Evolutionary conservation across 306 rosid species (phyloP).

Genomic region (Trifolium subterraneum): DNA sequence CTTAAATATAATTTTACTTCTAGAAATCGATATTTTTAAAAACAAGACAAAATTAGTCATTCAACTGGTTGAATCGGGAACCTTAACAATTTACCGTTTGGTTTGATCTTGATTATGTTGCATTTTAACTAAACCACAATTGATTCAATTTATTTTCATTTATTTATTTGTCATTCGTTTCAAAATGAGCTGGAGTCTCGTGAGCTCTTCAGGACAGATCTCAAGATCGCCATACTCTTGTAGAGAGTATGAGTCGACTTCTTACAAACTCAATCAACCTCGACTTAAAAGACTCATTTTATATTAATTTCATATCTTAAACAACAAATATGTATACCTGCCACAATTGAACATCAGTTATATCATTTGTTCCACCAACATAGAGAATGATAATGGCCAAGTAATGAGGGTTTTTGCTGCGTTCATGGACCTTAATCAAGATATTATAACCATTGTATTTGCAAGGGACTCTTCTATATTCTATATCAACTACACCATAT

Average conservation of each 20-base stretch:
- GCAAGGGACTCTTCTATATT: constrained; percentile 61
- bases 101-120: neutral
- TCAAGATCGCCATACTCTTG: too few relatives aligned
- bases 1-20: neutral
- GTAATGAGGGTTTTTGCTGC: constrained; percentile 67
- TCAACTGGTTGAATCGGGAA: too few relatives aligned
- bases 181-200: too few relatives aligned
- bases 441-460: constrained; percentile 51
- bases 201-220: too few relatives aligned
- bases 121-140: too few relatives aligned
- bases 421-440: constrained; percentile 59
- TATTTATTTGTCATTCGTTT: too few relatives aligned
- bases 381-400: constrained; percentile 59
- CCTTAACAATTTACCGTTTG: neutral
- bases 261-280: neutral
- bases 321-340: constrained; percentile 50
- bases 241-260: too few relatives aligned
- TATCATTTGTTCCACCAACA: constrained; percentile 64
- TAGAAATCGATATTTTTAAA: too few relatives aligned
- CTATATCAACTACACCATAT: constrained; percentile 56
- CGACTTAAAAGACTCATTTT: neutral
- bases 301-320: neutral
- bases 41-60: neutral
- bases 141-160: too few relatives aligned
- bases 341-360: constrained; percentile 62